Evolutionary conservation across 805 yeast genomes (phyloP).

Genomic region (Tetrapisispora iriomotensis): DNA sequence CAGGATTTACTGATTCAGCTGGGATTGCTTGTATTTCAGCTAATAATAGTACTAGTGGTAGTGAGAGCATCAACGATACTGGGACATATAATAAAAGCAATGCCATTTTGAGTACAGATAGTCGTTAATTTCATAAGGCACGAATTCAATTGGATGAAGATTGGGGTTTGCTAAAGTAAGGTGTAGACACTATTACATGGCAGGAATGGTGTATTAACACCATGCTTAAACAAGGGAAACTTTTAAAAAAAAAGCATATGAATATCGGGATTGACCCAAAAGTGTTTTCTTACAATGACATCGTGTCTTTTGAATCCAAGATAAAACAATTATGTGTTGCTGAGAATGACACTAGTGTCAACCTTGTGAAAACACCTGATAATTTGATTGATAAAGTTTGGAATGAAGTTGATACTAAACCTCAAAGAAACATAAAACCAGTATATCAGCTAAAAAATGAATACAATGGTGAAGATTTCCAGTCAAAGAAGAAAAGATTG

Average conservation of each 20-base stretch:
- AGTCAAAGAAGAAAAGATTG: slow-evolving; percentile 56
- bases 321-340: slow-evolving; percentile 7
- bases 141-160: slow-evolving; percentile 59
- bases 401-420: slow-evolving; percentile 51
- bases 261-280: slow-evolving; percentile 71
- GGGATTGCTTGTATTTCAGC: slow-evolving; percentile 80
- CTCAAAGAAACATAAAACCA: slow-evolving; percentile 34
- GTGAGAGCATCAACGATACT: slow-evolving; percentile 32
- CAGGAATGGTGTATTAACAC: slow-evolving; percentile 45
- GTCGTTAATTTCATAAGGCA: slow-evolving; percentile 86
- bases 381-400: slow-evolving; percentile 73
- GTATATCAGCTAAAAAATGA: slow-evolving; percentile 43
- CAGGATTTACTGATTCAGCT: slow-evolving; percentile 89
- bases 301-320: background rate
- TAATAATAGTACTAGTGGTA: slow-evolving; percentile 32
- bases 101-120: slow-evolving; percentile 83
- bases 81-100: too few relatives aligned
- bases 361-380: slow-evolving; percentile 39
- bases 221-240: background rate
- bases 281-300: slow-evolving; percentile 41
- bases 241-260: background rate
- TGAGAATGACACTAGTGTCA: slow-evolving; percentile 29
- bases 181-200: slow-evolving; percentile 68
- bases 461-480: slow-evolving; percentile 55
- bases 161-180: slow-evolving; percentile 75